Evolutionary conservation across 2,329 filamentous ascomycete genomes (phyloP).

Genomic region (Arthrobotrys sinensis): DNA sequence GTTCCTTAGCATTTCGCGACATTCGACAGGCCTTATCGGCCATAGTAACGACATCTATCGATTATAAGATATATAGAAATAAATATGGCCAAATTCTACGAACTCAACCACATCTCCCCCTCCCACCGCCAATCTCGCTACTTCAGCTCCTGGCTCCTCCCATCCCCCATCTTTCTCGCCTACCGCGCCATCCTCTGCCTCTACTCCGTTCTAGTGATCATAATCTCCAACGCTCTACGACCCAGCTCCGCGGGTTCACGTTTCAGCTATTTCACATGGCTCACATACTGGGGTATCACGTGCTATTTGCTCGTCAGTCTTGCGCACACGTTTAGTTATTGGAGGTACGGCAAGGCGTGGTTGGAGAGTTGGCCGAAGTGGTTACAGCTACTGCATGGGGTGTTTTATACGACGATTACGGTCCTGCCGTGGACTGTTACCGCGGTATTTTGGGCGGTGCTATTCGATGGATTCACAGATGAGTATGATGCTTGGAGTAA

Average conservation of each 20-base stretch:
- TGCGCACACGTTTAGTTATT: conserved; percentile 80
- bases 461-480: conserved; percentile 72
- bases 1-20: conserved; percentile 6
- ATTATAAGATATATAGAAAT: background rate
- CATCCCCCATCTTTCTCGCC: conserved; percentile 75
- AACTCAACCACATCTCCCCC: conserved; percentile 62
- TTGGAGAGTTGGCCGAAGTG: conserved; percentile 75
- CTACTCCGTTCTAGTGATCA: conserved; percentile 79
- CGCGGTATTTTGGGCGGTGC: conserved; percentile 78
- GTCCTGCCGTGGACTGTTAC: conserved; percentile 79
- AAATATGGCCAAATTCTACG: conserved; percentile 52
- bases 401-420: conserved; percentile 76
- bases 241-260: conserved; percentile 71
- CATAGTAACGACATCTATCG: conserved; percentile 9
- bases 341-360: conserved; percentile 69
- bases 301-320: conserved; percentile 77
- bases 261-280: conserved; percentile 86
- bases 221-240: conserved; percentile 78
- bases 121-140: conserved; percentile 73
- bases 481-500: conserved; percentile 73
- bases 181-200: conserved; percentile 71
- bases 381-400: conserved; percentile 76
- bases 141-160: conserved; percentile 85
- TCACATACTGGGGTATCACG: conserved; percentile 85
- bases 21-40: conserved; percentile 25